Conservation (phyloP, 2,329 filamentous ascomycete genomes). For the Fusarium luffae region DNA sequence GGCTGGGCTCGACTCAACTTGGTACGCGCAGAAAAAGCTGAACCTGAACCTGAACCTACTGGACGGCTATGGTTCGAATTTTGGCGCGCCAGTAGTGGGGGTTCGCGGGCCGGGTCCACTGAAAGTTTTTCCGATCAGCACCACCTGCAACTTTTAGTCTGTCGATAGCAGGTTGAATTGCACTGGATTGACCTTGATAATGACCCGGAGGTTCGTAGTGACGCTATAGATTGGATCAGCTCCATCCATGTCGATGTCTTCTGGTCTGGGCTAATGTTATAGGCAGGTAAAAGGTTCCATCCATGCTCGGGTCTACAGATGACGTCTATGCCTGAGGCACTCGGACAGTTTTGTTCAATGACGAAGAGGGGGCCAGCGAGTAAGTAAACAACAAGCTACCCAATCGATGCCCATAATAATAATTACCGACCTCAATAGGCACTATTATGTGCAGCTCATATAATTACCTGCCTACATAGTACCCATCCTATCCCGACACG, state of each 20-base stretch:
- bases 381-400: not conserved
- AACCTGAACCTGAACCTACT: constrained; percentile 18
- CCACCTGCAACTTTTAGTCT: constrained; percentile 11
- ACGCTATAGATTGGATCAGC: not conserved
- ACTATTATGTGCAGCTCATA: not conserved
- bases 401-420: not conserved
- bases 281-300: not conserved
- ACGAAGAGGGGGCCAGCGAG: not conserved
- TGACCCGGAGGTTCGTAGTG: not conserved
- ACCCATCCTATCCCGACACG: not conserved
- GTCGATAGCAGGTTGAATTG: constrained; percentile 6
- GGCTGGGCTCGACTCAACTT: constrained; percentile 34
- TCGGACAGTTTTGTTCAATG: constrained; percentile 9
- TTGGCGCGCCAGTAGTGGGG: constrained; percentile 44
- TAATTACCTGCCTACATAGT: not conserved
- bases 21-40: constrained; percentile 51
- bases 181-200: not conserved
- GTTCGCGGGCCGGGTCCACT: constrained; percentile 39
- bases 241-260: not conserved
- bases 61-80: constrained; percentile 45
- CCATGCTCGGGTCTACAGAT: constrained; percentile 1
- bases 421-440: not conserved
- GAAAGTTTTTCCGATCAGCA: constrained; percentile 47
- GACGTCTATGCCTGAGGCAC: constrained; percentile 30
- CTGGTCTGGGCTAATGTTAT: not conserved